Evolutionary conservation across 805 yeast species (phyloP).

Genomic region (Saccharomycopsis fodiens): DNA sequence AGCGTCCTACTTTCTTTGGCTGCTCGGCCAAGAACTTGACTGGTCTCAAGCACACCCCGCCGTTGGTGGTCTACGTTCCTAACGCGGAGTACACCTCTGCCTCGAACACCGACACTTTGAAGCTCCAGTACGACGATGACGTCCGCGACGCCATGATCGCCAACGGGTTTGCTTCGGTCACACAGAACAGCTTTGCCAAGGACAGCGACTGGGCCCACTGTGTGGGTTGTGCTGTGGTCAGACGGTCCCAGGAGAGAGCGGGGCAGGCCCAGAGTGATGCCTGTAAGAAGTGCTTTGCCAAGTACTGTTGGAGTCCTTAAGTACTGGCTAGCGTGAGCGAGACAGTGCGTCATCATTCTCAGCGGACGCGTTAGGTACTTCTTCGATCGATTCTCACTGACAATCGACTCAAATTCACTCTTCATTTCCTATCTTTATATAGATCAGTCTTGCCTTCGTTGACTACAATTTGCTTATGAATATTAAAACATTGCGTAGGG

Average conservation of each 20-base stretch:
- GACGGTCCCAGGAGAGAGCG: constrained; percentile 67
- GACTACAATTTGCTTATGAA: too few species aligned
- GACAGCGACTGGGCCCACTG: constrained; percentile 68
- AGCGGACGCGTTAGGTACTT: too few species aligned
- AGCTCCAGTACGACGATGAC: constrained; percentile 50
- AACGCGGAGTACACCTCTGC: constrained; percentile 58
- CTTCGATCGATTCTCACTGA: too few species aligned
- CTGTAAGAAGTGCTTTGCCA: constrained; percentile 62
- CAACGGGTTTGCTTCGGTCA: constrained; percentile 68
- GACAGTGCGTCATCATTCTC: too few species aligned
- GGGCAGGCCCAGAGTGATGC: constrained; percentile 52
- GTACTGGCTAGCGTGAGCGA: too few species aligned
- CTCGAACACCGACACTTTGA: constrained; percentile 68
- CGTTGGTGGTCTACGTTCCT: constrained; percentile 71
- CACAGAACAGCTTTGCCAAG: constrained; percentile 58
- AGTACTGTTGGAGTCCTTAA: constrained; percentile 78
- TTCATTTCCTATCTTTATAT: too few species aligned
- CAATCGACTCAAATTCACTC: too few species aligned
- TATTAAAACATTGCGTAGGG: too few species aligned
- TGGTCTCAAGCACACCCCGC: constrained; percentile 38
- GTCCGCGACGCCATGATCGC: constrained; percentile 53
- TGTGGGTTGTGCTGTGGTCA: constrained; percentile 75
- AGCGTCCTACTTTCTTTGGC: constrained; percentile 76
- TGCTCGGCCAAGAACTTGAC: constrained; percentile 43
- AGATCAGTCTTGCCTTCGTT: too few species aligned